Base-by-base conservation (phyloP, 495 filamentous ascomycete species). In the Penicillium flavigenum region DNA sequence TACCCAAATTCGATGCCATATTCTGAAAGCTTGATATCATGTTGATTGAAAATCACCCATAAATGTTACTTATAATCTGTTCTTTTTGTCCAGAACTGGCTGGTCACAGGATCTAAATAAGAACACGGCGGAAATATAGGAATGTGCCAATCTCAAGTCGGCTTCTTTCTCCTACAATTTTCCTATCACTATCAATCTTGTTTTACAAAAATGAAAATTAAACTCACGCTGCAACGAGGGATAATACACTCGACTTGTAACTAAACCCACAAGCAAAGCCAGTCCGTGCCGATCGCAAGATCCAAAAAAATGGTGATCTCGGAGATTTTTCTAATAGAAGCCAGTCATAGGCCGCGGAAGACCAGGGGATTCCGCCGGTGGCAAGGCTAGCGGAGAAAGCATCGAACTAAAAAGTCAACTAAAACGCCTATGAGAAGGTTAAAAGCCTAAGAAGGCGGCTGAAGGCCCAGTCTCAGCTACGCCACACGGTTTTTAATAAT, bases 311-410 rank as follows among this genome's bases (percentile, higher is more conserved):
- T 17, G 58, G n/a, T 51, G 61, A 66, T 64, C 61, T 67, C 62
- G 65, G 65, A 67, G 65, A 67, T 51, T 67, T 67, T 43, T n/a
- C 43, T 49, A 44, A 45, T 16, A n/a, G 14, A 34, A 34, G 16
- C 59, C 54, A 52, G 22, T 52, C 47, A 47, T 31, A 7, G 44
- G 45, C n/a, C 4, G 29, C 39, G 20, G 22, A 26, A 31, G 11
- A 26, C 29, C 43, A 20, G 27, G 17, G 36, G 43, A 45, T 48
- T 52, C 24, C 47, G 29, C 44, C 27, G 31, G 24, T 10, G 51
- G 43, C 50, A 59, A 52, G 16, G 16, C 48, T 51, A 41, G 22
- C 22, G 49, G 22, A 32, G 39, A 26, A 31, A 53, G 26, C 38
- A 3, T 31, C 36, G 26, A 43, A 43, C 19, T 50, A 29, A 52